Conservation (phyloP, 2,329 filamentous ascomycete genomes). For the Onygena corvina region DNA sequence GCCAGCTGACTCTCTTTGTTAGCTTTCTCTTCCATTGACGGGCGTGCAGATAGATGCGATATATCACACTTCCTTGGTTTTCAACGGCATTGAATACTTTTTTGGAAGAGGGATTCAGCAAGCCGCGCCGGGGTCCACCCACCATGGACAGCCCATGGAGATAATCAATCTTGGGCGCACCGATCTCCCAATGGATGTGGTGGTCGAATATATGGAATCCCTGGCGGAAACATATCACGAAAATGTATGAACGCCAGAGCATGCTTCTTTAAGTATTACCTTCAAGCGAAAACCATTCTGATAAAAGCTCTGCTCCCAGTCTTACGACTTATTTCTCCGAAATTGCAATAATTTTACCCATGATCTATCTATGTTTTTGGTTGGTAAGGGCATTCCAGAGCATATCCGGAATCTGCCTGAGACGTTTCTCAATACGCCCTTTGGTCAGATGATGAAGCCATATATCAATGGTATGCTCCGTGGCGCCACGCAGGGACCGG, state of each 20-base stretch:
- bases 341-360: slow-evolving; percentile 99
- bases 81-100: slow-evolving; percentile 76
- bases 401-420: slow-evolving; percentile 78
- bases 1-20: not conserved
- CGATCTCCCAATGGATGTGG: slow-evolving; percentile 63
- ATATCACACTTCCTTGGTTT: slow-evolving; percentile 84
- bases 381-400: slow-evolving; percentile 76
- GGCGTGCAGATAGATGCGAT: slow-evolving; percentile 74
- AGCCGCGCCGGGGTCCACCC: slow-evolving; percentile 67
- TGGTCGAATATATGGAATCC: slow-evolving; percentile 79
- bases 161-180: slow-evolving; percentile 63
- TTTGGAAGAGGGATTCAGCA: slow-evolving; percentile 81
- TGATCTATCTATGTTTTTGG: slow-evolving; percentile 75
- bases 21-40: slow-evolving; percentile 48
- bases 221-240: slow-evolving; percentile 70
- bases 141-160: slow-evolving; percentile 75
- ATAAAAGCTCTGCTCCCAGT: slow-evolving; percentile 36
- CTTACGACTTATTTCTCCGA: slow-evolving; percentile 78
- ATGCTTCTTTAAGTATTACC: not conserved
- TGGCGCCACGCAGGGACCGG: slow-evolving; percentile 49
- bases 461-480: slow-evolving; percentile 57
- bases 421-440: slow-evolving; percentile 71
- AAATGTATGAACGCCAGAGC: slow-evolving; percentile 43
- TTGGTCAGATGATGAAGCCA: slow-evolving; percentile 77
- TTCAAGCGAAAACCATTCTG: not conserved